These are phyloP conservation scores for Hypomontagnella monticulosa DNA, from an alignment of 495 filamentous ascomycete species.

Conservation along the genomic window DNA sequence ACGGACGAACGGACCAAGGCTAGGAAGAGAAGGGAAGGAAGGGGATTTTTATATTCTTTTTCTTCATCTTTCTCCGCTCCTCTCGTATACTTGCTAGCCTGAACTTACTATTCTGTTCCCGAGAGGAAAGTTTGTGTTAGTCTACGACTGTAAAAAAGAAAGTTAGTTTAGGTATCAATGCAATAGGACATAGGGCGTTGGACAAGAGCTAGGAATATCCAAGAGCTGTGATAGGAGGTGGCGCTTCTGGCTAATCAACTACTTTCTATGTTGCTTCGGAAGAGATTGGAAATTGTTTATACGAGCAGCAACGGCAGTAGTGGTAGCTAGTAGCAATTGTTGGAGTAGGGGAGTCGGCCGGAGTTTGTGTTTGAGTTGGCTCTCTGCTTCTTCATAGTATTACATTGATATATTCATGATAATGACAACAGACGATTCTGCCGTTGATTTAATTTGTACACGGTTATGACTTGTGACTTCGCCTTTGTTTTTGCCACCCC, in stretches of 20 bases:
- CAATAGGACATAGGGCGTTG: constrained; percentile 14
- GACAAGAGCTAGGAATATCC: neutral
- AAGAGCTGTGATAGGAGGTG: neutral
- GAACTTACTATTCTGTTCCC: neutral
- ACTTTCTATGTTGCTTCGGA: constrained; percentile 10
- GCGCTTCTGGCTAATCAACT: neutral
- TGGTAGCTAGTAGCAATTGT: neutral
- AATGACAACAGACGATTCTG: constrained; percentile 11
- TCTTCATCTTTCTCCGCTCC: neutral
- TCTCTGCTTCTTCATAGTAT: constrained; percentile 14
- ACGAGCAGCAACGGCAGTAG: constrained; percentile 6
- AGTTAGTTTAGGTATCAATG: constrained; percentile 6
- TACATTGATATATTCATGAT: constrained; percentile 18
- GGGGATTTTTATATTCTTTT: neutral
- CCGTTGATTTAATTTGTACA: neutral
- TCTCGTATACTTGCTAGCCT: neutral
- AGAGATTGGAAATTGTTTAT: constrained; percentile 21
- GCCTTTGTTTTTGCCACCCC: neutral
- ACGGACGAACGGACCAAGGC: neutral
- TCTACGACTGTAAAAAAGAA: neutral
- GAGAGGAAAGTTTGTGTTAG: neutral
- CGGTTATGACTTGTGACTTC: neutral
- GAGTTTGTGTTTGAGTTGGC: neutral
- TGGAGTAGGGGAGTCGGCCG: neutral
- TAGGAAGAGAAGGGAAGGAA: no score